Evolutionary conservation across 306 rosid genomes (phyloP).

Genomic region (Boehmeria nivea): DNA sequence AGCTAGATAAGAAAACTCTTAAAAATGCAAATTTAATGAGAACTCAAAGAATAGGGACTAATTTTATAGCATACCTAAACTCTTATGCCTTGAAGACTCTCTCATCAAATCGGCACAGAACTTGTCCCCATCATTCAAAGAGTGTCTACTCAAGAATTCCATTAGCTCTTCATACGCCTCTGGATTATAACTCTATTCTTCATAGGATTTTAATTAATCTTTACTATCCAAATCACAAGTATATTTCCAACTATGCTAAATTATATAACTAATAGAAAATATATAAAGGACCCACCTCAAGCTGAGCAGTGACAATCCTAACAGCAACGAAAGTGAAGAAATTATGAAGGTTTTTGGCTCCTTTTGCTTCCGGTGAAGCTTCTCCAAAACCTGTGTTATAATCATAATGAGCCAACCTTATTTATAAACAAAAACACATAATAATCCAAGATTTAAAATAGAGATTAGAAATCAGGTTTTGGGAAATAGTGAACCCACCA

Average conservation of each 20-base stretch:
- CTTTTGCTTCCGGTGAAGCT: conserved; percentile 91
- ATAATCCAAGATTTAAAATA: too few species aligned
- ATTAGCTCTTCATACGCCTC: conserved; percentile 79
- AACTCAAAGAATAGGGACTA: too few species aligned
- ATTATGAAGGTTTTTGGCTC: conserved; percentile 68
- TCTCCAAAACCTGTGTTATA: conserved; percentile 74
- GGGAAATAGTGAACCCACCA: conserved; percentile 45
- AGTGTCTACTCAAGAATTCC: conserved; percentile 62
- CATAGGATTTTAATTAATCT: not conserved
- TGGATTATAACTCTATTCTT: conserved; percentile 68
- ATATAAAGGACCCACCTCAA: conserved; percentile 46
- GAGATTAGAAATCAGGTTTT: conserved; percentile 1
- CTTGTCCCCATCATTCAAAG: conserved; percentile 81
- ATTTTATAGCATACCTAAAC: conserved; percentile 41
- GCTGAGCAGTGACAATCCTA: conserved; percentile 75
- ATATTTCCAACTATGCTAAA: not conserved
- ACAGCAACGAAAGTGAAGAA: conserved; percentile 87
- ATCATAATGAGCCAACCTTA: not conserved
- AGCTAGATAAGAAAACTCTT: too few species aligned
- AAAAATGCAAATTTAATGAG: too few species aligned
- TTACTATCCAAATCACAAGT: not conserved
- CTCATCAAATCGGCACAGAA: conserved; percentile 80
- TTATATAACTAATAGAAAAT: not conserved
- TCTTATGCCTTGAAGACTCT: conserved; percentile 81
- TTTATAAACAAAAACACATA: not conserved